Percentiles rank a stretch among this genome's conserved stretches.
Evolutionary conservation across 73 alveolate genomes (phyloP).

Genomic region (Paramecium primaurelia): DNA sequence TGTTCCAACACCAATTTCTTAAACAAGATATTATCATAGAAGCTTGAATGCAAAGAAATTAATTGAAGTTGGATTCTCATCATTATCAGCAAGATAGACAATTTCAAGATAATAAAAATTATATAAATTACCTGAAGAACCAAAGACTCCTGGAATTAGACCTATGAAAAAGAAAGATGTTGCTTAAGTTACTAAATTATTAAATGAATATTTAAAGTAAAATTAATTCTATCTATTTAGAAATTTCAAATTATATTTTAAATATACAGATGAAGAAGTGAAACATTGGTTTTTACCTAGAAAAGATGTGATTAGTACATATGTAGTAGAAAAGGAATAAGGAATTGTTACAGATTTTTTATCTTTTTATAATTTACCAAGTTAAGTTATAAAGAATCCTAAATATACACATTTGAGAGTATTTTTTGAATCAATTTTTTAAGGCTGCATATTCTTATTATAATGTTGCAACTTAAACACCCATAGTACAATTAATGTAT

Average conservation of each 20-base stretch:
- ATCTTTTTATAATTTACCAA: slow-evolving; percentile 91
- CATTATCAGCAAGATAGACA: slow-evolving; percentile 74
- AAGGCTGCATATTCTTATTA: slow-evolving; percentile 90
- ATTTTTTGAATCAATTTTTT: not conserved
- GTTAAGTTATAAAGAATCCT: slow-evolving; percentile 87
- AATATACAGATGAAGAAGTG: slow-evolving; percentile 79
- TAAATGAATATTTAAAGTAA: slow-evolving; percentile 70
- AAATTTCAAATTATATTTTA: slow-evolving; percentile 66
- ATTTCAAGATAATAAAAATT: slow-evolving; percentile 82
- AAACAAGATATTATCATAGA: slow-evolving; percentile 94
- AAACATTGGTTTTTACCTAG: slow-evolving; percentile 85
- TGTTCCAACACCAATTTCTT: slow-evolving; percentile 88
- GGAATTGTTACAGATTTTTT: slow-evolving; percentile 94
- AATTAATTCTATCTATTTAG: not conserved
- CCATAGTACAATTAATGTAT: slow-evolving; percentile 81
- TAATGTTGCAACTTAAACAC: slow-evolving; percentile 70
- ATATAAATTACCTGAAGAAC: slow-evolving; percentile 87
- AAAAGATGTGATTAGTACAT: slow-evolving; percentile 84
- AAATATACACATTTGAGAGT: slow-evolving; percentile 70
- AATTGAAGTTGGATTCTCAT: slow-evolving; percentile 84
- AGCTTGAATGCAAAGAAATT: slow-evolving; percentile 95
- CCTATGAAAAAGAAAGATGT: slow-evolving; percentile 90
- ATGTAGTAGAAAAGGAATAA: slow-evolving; percentile 81
- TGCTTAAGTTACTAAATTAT: slow-evolving; percentile 70
- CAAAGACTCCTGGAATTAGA: slow-evolving; percentile 82